Conservation (phyloP, 768 basidiomycete genomes). For the Hypsizygus marmoreus region DNA sequence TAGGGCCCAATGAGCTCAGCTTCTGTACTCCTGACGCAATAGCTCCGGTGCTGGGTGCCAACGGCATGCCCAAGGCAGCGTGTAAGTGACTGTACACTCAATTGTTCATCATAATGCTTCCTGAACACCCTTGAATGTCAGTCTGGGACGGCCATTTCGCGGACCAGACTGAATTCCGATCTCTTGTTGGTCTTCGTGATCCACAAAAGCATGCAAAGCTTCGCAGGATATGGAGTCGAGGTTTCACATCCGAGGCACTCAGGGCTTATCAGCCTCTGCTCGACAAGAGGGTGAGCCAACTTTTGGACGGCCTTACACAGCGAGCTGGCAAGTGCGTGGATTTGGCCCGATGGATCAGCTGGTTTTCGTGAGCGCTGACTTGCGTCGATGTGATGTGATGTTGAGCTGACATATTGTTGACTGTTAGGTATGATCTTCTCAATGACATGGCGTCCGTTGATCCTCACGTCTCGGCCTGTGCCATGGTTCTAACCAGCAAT, state of each 20-base stretch:
- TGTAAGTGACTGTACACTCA: constrained; percentile 26
- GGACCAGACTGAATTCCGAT: constrained; percentile 13
- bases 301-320: constrained; percentile 20
- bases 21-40: constrained; percentile 36
- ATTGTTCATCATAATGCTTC: not conserved
- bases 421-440: constrained; percentile 35
- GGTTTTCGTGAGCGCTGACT: constrained; percentile 33
- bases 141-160: constrained; percentile 34
- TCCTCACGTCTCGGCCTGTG: not conserved
- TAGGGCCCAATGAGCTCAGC: constrained; percentile 51
- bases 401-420: not conserved
- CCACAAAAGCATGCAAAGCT: constrained; percentile 32
- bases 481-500: not conserved
- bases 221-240: constrained; percentile 42
- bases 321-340: constrained; percentile 23
- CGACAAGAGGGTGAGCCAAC: constrained; percentile 21
- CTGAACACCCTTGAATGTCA: constrained; percentile 3
- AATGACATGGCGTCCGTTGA: constrained; percentile 38
- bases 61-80: constrained; percentile 44
- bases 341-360: constrained; percentile 36
- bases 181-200: constrained; percentile 33
- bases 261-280: constrained; percentile 26
- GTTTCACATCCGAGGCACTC: constrained; percentile 34
- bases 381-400: not conserved
- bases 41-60: constrained; percentile 32